These are phyloP conservation scores for Aspergillus persii DNA, from an alignment of 2,329 filamentous ascomycete species.

Conservation along the genomic window DNA sequence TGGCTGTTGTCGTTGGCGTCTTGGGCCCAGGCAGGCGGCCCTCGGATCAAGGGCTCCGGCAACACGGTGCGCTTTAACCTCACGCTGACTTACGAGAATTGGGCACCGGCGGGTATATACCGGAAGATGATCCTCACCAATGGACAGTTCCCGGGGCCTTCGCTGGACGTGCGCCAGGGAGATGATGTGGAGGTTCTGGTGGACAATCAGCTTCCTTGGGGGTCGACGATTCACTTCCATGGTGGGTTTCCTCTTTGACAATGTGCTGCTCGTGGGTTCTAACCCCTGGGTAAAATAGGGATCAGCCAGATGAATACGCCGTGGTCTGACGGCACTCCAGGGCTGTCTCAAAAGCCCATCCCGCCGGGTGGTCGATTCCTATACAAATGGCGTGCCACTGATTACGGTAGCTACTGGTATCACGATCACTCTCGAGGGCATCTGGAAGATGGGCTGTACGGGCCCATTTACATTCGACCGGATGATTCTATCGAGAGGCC, in stretches of 20 bases:
- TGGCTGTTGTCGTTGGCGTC: conserved; percentile 10
- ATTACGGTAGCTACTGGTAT: conserved; percentile 60
- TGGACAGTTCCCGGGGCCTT: conserved; percentile 29
- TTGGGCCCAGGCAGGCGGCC: conserved; percentile 4
- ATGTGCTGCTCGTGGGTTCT: neutral
- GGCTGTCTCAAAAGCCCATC: conserved; percentile 54
- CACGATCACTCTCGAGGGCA: conserved; percentile 56
- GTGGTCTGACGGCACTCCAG: conserved; percentile 59
- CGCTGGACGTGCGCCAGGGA: conserved; percentile 23
- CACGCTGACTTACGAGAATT: conserved; percentile 31
- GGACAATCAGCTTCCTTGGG: conserved; percentile 23
- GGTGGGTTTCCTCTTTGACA: conserved; percentile 17
- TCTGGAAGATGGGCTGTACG: conserved; percentile 59
- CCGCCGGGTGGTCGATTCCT: conserved; percentile 48
- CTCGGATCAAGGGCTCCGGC: conserved; percentile 4
- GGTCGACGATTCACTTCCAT: conserved; percentile 31
- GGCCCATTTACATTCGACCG: conserved; percentile 51
- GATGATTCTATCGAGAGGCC: conserved; percentile 41
- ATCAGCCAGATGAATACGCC: conserved; percentile 52
- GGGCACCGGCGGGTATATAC: conserved; percentile 26
- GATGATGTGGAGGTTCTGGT: conserved; percentile 30
- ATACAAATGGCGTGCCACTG: conserved; percentile 53
- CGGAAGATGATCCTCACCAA: conserved; percentile 29
- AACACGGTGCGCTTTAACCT: conserved; percentile 27
- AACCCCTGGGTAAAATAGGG: conserved; percentile 11